phyloP scores from a whole-genome alignment of 1,139 yeast species.

The Debaryomyces psychrophilus region DNA sequence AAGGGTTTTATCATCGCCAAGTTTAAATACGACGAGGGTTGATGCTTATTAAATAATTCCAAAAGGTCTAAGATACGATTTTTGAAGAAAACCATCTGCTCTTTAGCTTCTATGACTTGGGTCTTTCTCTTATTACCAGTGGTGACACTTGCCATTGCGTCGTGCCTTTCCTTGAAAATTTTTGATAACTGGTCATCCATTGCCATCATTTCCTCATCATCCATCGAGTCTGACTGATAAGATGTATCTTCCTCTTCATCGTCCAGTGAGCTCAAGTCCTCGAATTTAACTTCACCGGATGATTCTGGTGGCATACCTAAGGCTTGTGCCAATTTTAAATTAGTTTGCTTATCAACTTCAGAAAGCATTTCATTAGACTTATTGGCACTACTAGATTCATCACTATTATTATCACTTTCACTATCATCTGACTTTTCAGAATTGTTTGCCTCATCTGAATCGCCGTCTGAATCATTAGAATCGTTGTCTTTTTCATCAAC shows the following conservation, averaged over 20 bases:
- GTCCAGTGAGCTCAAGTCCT: constrained; percentile 41
- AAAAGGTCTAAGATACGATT: constrained; percentile 76
- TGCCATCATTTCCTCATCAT: constrained; percentile 97
- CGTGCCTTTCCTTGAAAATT: constrained; percentile 81
- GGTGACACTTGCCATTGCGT: constrained; percentile 50
- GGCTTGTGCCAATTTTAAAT: constrained; percentile 75
- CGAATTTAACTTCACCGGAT: constrained; percentile 50
- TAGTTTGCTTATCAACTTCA: constrained; percentile 69
- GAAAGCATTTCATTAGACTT: constrained; percentile 36
- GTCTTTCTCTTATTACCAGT: constrained; percentile 70
- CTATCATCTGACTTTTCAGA: constrained; percentile 36
- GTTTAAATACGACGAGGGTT: constrained; percentile 46
- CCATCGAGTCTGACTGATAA: constrained; percentile 81
- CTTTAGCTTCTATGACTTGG: constrained; percentile 76
- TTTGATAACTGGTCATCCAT: constrained; percentile 82
- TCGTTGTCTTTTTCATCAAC: constrained; percentile 30
- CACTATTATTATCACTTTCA: constrained; percentile 32
- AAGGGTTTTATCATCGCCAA: constrained; percentile 60
- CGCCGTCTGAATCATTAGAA: constrained; percentile 29
- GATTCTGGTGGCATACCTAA: constrained; percentile 63
- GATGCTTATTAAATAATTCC: constrained; percentile 57
- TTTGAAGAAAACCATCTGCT: constrained; percentile 78
- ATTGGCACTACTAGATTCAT: constrained; percentile 30
- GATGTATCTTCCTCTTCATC: constrained; percentile 42
- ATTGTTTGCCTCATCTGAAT: constrained; percentile 34